Evolutionary conservation across 495 filamentous ascomycete species (phyloP), one percentile per base, ranked within the genome.

Genomic region (Rhypophila decipiens): DNA sequence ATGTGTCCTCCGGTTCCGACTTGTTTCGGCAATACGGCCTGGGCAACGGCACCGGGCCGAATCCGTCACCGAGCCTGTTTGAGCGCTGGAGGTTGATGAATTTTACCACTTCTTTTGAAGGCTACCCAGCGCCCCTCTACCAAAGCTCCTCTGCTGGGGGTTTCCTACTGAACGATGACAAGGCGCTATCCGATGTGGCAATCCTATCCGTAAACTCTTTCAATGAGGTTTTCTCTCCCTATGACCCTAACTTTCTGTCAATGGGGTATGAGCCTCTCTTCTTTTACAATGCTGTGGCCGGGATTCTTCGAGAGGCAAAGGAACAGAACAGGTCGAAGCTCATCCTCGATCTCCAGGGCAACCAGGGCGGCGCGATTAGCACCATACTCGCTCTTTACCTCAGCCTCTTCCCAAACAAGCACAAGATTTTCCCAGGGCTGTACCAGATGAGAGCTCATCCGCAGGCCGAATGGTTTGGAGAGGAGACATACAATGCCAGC

Each of bases 281-380:
- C 0, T 10, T 49, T 41, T 20, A 43, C 35, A 48, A 43, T 5
- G 35, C 36, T 2, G 49, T 24, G 29, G 67, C 55, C 10, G 49
- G 46, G 23, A 47, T 56, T 17, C 23, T 55, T 15, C 15, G 37
- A 0, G 17, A 27, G 1, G 49, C 49, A 29, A 43, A 42, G 3
- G 42, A 34, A 3, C 19, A 47, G 18, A 40, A 40, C 18, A 46
- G 53, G 15, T 13, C 51, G 45, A 33, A 50, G 35, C 60, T 82
- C 2, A 56, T 82, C 35, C 72, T 83, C 44, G 79, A 84, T 52
- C 47, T 82, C 0, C 64, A 72, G 5, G 56, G 59, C 18, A 82
- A 83, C 53, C 56, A 55, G 0, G 78, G 79, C 10, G 80, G 80
- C 11, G 50, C 49, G 4, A 52, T 70, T 20, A 19, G 63, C 31